phyloP scores from a whole-genome alignment of 129 eudicot species.

The Tagetes erecta region DNA sequence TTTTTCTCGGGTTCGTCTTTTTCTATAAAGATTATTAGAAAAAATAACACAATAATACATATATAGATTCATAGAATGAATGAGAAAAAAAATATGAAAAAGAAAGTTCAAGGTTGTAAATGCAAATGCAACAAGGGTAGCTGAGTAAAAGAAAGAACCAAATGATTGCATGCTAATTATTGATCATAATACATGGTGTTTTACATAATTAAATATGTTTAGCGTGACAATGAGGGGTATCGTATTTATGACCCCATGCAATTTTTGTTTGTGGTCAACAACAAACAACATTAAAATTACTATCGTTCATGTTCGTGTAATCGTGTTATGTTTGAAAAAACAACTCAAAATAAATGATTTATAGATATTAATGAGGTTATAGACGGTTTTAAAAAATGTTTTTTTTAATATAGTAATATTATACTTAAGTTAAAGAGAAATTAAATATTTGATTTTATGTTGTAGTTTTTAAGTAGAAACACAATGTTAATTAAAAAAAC shows the following conservation, averaged over 20 bases:
- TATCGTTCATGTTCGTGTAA: no score
- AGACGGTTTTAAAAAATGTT: no score
- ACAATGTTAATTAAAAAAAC: no score
- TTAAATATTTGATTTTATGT: no score
- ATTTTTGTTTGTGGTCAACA: neutral
- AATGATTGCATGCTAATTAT: conserved; percentile 31
- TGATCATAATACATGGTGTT: conserved; percentile 14
- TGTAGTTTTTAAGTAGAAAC: no score
- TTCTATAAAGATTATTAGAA: neutral
- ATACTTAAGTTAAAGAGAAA: no score
- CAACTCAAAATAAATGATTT: no score
- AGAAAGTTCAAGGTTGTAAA: neutral
- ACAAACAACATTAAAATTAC: no score
- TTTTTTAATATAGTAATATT: no score
- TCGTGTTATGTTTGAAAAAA: no score
- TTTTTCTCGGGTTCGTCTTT: no score
- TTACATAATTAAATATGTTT: conserved; percentile 31
- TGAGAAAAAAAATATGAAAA: neutral
- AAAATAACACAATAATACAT: neutral
- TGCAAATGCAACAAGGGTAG: neutral
- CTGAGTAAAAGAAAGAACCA: conserved; percentile 15
- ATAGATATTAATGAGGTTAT: no score
- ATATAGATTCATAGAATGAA: neutral
- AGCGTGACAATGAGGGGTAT: conserved; percentile 30
- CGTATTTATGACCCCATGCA: conserved; percentile 30